Conservation (phyloP, 352 stramenopile genomes). For the Elongisporangium undulatum region DNA sequence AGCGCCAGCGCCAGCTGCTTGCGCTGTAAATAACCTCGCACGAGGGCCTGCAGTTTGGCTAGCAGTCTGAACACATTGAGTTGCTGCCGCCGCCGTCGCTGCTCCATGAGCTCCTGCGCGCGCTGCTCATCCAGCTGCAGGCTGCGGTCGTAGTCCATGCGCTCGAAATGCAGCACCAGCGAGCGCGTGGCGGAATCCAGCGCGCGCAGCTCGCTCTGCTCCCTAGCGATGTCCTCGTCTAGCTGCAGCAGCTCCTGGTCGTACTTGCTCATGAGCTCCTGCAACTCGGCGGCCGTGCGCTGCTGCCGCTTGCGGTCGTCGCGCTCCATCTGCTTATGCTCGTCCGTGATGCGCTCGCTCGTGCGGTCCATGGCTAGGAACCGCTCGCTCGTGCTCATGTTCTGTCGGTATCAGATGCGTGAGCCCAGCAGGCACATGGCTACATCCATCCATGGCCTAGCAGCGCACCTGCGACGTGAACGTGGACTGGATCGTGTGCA, state of each 20-base stretch:
- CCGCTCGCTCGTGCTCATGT: constrained; percentile 28
- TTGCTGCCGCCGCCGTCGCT: constrained; percentile 24
- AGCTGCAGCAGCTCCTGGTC: constrained; percentile 43
- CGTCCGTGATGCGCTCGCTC: constrained; percentile 25
- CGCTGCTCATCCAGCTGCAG: constrained; percentile 50
- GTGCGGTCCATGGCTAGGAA: constrained; percentile 21
- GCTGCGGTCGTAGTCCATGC: constrained; percentile 49
- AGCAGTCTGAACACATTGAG: constrained; percentile 47
- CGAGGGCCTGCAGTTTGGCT: constrained; percentile 46
- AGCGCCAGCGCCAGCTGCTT: constrained; percentile 23
- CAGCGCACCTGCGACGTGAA: constrained; percentile 24
- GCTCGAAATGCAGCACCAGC: constrained; percentile 35
- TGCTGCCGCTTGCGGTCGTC: constrained; percentile 52
- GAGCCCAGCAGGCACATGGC: not conserved
- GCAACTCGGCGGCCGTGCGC: constrained; percentile 28
- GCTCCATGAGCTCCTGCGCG: constrained; percentile 22
- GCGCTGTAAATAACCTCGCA: constrained; percentile 57
- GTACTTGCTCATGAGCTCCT: constrained; percentile 42
- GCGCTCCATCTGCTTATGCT: constrained; percentile 34
- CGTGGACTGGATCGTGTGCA: constrained; percentile 25
- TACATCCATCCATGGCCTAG: not conserved
- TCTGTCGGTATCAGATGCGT: constrained; percentile 4
- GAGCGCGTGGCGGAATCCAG: constrained; percentile 27
- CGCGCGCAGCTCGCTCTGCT: constrained; percentile 19
- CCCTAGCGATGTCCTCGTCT: constrained; percentile 31